phyloP scores from a whole-genome alignment of 2,329 filamentous ascomycete species.

The Ophiostoma sp. region DNA sequence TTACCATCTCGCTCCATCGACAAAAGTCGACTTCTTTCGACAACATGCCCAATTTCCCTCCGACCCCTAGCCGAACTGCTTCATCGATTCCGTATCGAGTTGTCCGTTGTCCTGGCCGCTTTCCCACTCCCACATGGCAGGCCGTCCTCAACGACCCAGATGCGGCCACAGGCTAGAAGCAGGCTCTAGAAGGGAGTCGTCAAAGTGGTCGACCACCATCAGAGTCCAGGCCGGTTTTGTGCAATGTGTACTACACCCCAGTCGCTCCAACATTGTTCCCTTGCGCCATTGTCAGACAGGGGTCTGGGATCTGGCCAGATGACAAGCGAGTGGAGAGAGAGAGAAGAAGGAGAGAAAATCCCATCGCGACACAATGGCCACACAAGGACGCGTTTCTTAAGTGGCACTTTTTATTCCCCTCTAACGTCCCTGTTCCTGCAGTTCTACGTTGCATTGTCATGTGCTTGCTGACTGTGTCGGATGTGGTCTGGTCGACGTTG shows the following conservation, averaged over 20 bases:
- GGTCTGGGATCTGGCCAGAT: conserved; percentile 10
- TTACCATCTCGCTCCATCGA: not conserved
- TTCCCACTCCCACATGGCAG: not conserved
- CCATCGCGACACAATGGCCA: not conserved
- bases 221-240: not conserved
- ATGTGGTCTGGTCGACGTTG: not conserved
- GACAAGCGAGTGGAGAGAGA: not conserved
- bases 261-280: not conserved
- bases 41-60: not conserved
- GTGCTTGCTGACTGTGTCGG: not conserved
- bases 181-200: not conserved
- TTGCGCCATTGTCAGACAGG: conserved; percentile 17
- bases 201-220: not conserved
- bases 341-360: not conserved
- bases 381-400: not conserved
- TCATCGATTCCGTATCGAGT: not conserved
- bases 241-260: not conserved
- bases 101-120: not conserved
- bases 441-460: not conserved
- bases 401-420: not conserved
- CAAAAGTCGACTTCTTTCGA: not conserved
- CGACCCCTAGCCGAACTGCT: not conserved
- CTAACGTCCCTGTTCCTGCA: not conserved
- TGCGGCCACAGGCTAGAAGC: conserved; percentile 6
- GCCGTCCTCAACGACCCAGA: not conserved